Evolutionary conservation across 345 rosid species (phyloP), one percentile per base, ranked within the genome.

Genomic region (Stellera chamaejasme): DNA sequence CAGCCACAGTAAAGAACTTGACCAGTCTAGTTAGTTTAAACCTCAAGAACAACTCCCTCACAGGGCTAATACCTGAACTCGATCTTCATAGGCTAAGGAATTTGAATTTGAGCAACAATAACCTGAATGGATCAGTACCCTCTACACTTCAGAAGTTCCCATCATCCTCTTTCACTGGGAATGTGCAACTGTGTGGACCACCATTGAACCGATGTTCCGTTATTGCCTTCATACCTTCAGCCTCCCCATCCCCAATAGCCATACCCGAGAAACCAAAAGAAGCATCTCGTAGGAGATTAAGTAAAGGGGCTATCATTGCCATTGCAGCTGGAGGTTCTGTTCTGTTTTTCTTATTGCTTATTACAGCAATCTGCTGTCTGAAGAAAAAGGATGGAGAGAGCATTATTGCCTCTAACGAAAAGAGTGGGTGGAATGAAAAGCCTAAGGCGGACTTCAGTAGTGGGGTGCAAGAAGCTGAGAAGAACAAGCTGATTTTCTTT

Each of bases 401-500:
- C 13, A 52, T 66, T 2, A 64, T 70, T 26, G 75, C 65, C 6
- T 16, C 64, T 2, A 87, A 84, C 70, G 83, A 72, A 48, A 86
- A 83, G 62, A 77, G 70, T 13, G 73, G 62, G 41, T 72, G 82
- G 68, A 59, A 58, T 36, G 88, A 84, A 63, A 81, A 79, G 61
- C 79, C 90, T 0, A 77, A 75, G 49, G 96, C 89, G 63, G 96
- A 84, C 59, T 93, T 89, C 45, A 91, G 97, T 14, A 93, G 99
- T 67, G 96, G 97, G 14, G 90, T 87, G 56, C 97, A 87, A 67
- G 95, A 85, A 43, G 82, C 89, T 3, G 99, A 93, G 86, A 93
- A 89, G 77, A 89, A 93, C 86, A 85, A 85, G 83, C 65, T 93
- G 77, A 91, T 89, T 43, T 93, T 89, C 83, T 88, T 86, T 54